A percentile compares a stretch with the other conserved stretches of the same genome.
These are phyloP conservation scores for Avena eriantha DNA, from an alignment of 176 grass and related monocot genomes.

Conservation along the genomic window DNA sequence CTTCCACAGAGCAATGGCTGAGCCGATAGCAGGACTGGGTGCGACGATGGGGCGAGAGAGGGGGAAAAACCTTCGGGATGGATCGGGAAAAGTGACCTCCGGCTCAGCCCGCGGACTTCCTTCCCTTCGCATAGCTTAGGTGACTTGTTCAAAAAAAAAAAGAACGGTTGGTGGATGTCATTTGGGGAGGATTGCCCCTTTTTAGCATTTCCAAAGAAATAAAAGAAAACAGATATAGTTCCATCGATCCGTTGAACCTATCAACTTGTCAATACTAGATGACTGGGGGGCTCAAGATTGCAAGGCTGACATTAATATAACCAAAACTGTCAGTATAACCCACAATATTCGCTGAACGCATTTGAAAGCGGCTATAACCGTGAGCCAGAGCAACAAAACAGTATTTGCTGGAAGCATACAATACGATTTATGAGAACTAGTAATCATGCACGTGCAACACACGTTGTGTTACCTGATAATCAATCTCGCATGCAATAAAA, in stretches of 20 bases:
- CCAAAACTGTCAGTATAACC: background rate
- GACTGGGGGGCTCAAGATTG: background rate
- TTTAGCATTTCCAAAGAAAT: background rate
- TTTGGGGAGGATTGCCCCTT: background rate
- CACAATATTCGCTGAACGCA: background rate
- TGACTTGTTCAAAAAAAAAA: no score
- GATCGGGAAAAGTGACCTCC: no score
- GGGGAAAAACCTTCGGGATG: no score
- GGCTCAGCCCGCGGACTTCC: no score
- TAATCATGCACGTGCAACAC: no score
- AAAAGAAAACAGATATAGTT: background rate
- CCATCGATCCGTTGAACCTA: background rate
- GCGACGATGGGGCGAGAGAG: no score
- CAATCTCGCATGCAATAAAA: no score
- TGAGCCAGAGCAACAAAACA: background rate
- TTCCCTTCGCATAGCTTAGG: no score
- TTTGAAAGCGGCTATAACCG: constrained; percentile 14
- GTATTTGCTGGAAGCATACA: background rate
- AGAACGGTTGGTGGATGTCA: no score
- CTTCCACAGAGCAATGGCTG: no score
- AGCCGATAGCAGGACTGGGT: no score
- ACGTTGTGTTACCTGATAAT: no score
- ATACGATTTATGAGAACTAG: background rate
- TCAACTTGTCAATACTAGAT: background rate
- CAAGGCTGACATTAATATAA: background rate